A percentile compares a stretch with the other conserved stretches of the same genome.
These are phyloP conservation scores for Mycena galericulata DNA, from an alignment of 768 basidiomycete genomes.

Conservation along the genomic window DNA sequence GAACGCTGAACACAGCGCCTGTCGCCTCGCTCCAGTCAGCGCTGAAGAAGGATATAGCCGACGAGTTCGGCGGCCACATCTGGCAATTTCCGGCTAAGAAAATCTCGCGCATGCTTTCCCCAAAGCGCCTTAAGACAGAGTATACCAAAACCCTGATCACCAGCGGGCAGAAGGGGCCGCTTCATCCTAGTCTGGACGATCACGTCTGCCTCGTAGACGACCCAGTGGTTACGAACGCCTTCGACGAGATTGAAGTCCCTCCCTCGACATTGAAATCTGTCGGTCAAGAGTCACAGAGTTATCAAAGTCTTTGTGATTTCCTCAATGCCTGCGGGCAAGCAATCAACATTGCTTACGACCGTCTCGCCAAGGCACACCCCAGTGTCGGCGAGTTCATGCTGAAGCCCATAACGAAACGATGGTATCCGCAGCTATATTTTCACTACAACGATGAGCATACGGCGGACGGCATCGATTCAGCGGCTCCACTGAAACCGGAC, in stretches of 20 bases:
- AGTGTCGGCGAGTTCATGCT: constrained; percentile 1
- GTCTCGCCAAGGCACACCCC: not conserved
- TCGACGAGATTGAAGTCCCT: not conserved
- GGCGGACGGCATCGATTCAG: not conserved
- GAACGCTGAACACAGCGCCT: constrained; percentile 4
- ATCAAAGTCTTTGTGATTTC: not conserved
- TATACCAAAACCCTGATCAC: not conserved
- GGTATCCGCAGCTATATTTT: constrained; percentile 1
- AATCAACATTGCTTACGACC: not conserved
- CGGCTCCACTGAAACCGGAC: constrained; percentile 2
- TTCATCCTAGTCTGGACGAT: not conserved
- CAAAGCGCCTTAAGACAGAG: not conserved
- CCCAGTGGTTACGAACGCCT: not conserved
- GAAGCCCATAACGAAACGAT: not conserved
- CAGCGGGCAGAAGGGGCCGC: not conserved
- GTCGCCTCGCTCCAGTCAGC: not conserved
- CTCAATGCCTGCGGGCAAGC: not conserved
- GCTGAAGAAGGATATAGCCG: too few relatives aligned
- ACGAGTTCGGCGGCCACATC: too few relatives aligned
- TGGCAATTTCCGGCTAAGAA: not conserved
- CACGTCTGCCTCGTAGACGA: not conserved
- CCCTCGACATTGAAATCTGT: not conserved
- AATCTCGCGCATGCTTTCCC: not conserved
- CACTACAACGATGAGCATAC: not conserved
- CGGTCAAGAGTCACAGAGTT: not conserved